Evolutionary conservation across 2,329 filamentous ascomycete genomes (phyloP).

Genomic region (Stylonectria norvegica): DNA sequence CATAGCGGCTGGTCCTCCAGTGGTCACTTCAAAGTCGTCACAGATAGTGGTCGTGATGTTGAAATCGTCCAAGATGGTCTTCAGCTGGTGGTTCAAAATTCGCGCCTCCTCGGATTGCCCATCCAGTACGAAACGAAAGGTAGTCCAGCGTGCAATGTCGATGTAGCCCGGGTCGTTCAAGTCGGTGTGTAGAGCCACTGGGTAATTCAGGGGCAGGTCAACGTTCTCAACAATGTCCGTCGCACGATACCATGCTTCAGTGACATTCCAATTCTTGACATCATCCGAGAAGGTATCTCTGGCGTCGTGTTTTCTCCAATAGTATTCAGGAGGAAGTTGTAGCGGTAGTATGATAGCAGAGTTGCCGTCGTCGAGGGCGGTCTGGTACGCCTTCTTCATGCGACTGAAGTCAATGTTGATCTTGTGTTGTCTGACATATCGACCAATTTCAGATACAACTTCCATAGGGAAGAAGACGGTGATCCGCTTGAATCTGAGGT

Average conservation of each 20-base stretch:
- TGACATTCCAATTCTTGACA: constrained; percentile 36
- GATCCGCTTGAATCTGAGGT: constrained; percentile 29
- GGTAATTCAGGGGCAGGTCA: constrained; percentile 29
- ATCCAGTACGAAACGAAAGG: constrained; percentile 47
- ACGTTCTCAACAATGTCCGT: constrained; percentile 42
- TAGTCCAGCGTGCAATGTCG: constrained; percentile 57
- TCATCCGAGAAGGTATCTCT: constrained; percentile 32
- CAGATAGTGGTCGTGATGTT: constrained; percentile 57
- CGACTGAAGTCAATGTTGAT: constrained; percentile 44
- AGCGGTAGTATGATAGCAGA: constrained; percentile 47
- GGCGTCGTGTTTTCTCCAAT: constrained; percentile 35
- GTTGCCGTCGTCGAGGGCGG: constrained; percentile 19
- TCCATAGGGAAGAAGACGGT: constrained; percentile 30
- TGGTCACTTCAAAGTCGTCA: constrained; percentile 40
- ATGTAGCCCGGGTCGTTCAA: constrained; percentile 36
- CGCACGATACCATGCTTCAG: constrained; percentile 48
- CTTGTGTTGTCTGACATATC: constrained; percentile 34
- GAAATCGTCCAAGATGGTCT: constrained; percentile 61
- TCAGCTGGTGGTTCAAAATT: constrained; percentile 42
- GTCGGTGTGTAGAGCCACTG: constrained; percentile 39
- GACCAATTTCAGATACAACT: constrained; percentile 10
- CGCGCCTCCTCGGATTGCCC: constrained; percentile 21
- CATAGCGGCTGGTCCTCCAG: constrained; percentile 20
- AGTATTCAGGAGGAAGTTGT: constrained; percentile 47
- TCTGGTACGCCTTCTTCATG: constrained; percentile 42